Evolutionary conservation across 1,139 yeast genomes (phyloP).

Genomic region (Pichia cactophila): DNA sequence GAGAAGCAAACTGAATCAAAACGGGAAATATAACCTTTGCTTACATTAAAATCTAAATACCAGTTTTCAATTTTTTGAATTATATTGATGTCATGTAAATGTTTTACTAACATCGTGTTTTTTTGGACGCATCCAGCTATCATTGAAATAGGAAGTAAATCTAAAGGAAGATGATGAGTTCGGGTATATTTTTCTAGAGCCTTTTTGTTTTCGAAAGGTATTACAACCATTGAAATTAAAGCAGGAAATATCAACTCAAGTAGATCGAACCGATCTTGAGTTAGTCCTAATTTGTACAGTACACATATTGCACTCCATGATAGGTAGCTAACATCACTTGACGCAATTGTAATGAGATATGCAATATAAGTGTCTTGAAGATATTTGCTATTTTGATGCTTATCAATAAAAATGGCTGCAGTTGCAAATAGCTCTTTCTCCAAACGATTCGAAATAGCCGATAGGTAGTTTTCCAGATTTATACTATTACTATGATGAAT

Average conservation of each 20-base stretch:
- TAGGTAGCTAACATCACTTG: neutral
- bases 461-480: neutral
- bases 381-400: neutral
- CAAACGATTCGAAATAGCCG: neutral
- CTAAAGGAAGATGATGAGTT: neutral
- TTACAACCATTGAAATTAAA: neutral
- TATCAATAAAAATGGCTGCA: neutral
- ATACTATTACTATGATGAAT: neutral
- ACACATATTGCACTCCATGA: neutral
- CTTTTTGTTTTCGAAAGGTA: neutral
- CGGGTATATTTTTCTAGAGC: neutral
- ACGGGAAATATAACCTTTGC: neutral
- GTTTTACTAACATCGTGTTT: neutral
- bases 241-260: neutral
- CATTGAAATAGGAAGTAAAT: neutral
- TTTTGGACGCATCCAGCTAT: neutral
- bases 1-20: conserved; percentile 2
- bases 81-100: neutral
- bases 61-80: neutral
- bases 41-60: neutral
- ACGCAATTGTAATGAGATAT: neutral
- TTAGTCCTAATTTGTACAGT: neutral
- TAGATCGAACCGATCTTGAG: neutral
- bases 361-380: neutral
- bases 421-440: neutral